These are phyloP conservation scores for Aspergillus quadricinctus DNA, from an alignment of 2,329 filamentous ascomycete genomes.

Conservation along the genomic window DNA sequence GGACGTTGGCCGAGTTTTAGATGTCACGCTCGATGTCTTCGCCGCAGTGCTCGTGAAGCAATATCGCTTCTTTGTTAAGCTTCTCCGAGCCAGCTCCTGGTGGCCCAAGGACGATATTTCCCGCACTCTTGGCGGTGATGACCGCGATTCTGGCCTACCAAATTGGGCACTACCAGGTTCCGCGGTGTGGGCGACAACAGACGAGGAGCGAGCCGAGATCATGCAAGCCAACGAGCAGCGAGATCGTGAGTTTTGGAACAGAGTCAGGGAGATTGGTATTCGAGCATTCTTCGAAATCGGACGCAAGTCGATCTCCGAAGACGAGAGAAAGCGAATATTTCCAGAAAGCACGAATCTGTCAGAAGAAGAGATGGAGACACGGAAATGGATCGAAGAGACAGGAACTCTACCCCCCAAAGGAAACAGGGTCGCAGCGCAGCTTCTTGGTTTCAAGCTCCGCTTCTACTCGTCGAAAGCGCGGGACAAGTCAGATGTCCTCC, in stretches of 20 bases:
- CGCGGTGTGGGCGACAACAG: conserved; percentile 57
- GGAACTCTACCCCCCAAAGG: conserved; percentile 78
- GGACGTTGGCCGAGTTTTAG: conserved; percentile 88
- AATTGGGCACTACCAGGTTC: conserved; percentile 77
- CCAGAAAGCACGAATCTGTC: conserved; percentile 34
- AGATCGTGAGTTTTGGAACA: conserved; percentile 75
- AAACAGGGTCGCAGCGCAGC: conserved; percentile 86
- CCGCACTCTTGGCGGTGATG: conserved; percentile 26
- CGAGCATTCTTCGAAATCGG: conserved; percentile 88
- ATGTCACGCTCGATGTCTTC: conserved; percentile 92
- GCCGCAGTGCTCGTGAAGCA: conserved; percentile 91
- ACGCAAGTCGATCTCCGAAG: conserved; percentile 61
- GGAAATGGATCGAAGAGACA: conserved; percentile 75
- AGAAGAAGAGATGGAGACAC: conserved; percentile 54
- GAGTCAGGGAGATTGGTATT: conserved; percentile 70
- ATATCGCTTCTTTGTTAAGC: conserved; percentile 89
- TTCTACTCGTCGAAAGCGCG: conserved; percentile 85
- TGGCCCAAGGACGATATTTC: conserved; percentile 71
- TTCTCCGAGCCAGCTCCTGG: conserved; percentile 89
- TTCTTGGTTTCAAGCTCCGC: conserved; percentile 93
- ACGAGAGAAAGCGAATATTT: conserved; percentile 49
- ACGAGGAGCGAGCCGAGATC: conserved; percentile 63
- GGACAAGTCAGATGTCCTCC: conserved; percentile 70
- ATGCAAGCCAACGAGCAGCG: conserved; percentile 57
- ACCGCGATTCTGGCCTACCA: conserved; percentile 62